These are phyloP conservation scores for Gastrolobium villosum DNA, from an alignment of 306 rosid species.

Conservation along the genomic window DNA sequence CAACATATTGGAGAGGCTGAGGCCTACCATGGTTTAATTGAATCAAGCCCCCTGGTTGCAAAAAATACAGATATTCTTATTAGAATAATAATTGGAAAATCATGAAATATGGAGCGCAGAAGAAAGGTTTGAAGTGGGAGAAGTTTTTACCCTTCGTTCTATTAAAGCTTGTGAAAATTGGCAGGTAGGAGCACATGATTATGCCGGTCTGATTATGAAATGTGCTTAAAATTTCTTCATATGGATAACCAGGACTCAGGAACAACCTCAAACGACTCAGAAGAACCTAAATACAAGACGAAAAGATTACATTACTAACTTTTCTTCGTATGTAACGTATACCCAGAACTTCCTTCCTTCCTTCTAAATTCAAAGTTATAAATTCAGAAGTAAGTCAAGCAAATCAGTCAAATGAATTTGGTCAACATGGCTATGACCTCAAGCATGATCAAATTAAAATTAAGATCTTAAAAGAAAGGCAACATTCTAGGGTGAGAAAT, in stretches of 20 bases:
- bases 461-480: neutral
- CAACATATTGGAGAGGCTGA: constrained; percentile 86
- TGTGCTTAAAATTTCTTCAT: constrained; percentile 80
- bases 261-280: constrained; percentile 82
- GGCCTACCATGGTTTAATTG: constrained; percentile 87
- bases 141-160: constrained; percentile 71
- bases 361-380: neutral
- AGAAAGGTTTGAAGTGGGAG: neutral
- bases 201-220: constrained; percentile 87
- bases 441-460: neutral
- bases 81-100: constrained; percentile 15
- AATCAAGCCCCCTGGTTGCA: constrained; percentile 74
- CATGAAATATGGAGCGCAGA: neutral
- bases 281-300: constrained; percentile 69
- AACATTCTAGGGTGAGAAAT: neutral
- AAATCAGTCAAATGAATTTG: neutral
- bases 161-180: constrained; percentile 74
- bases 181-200: constrained; percentile 85
- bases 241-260: constrained; percentile 91
- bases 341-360: too few species aligned
- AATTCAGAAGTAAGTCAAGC: neutral
- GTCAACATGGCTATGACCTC: neutral
- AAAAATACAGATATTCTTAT: neutral
- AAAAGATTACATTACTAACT: constrained; percentile 29
- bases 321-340: neutral